These are phyloP conservation scores for Xylariaceae sp. DNA, from an alignment of 2,329 filamentous ascomycete genomes.

Conservation along the genomic window DNA sequence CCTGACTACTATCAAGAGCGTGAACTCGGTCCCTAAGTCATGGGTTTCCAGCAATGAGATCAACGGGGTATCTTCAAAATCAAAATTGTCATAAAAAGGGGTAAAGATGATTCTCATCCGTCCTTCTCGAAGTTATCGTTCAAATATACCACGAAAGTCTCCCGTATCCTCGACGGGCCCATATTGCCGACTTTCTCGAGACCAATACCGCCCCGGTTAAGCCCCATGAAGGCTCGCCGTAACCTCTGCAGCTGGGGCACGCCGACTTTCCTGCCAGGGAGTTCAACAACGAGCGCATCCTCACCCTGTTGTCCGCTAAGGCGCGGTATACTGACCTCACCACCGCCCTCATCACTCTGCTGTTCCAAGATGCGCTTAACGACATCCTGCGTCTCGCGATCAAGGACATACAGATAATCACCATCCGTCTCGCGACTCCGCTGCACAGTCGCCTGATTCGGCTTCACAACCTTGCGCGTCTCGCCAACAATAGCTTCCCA, in stretches of 20 bases:
- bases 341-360: conserved; percentile 61
- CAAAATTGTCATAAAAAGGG: neutral
- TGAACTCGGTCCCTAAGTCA: neutral
- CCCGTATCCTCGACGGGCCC: conserved; percentile 50
- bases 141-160: conserved; percentile 61
- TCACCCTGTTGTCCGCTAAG: conserved; percentile 26
- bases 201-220: conserved; percentile 67
- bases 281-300: conserved; percentile 54
- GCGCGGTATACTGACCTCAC: conserved; percentile 48
- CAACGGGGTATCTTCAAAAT: conserved; percentile 4
- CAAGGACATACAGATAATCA: conserved; percentile 75
- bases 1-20: neutral
- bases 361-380: conserved; percentile 64
- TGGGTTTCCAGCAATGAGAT: neutral
- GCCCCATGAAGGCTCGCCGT: conserved; percentile 67
- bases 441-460: conserved; percentile 70
- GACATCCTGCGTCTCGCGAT: conserved; percentile 72
- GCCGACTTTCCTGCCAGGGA: conserved; percentile 62
- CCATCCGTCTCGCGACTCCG: conserved; percentile 56
- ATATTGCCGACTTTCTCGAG: conserved; percentile 51
- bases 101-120: conserved; percentile 33
- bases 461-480: conserved; percentile 58
- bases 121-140: conserved; percentile 61
- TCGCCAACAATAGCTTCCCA: conserved; percentile 70
- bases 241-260: conserved; percentile 73